Base-by-base conservation (phyloP, 805 yeast species). In the Yarrowia sp. region DNA sequence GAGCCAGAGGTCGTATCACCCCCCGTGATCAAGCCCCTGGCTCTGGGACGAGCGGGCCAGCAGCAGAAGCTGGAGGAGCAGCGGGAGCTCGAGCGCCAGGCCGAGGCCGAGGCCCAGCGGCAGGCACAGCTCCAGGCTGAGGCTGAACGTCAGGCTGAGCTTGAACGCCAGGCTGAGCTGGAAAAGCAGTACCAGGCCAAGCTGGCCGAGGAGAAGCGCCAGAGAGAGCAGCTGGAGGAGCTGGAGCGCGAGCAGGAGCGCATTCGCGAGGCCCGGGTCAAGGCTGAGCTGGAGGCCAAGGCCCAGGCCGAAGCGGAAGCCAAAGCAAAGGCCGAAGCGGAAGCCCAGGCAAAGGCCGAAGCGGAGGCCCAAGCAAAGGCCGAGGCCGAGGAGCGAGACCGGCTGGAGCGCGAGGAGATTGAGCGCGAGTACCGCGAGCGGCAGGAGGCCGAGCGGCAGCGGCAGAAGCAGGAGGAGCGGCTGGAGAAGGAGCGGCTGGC, bases 161-260 rank as follows among this genome's bases (percentile, higher is more conserved):
- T 70, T 33, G 70, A 70, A 58, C 68, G 70, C n/a, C 42, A 12
- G 34, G 38, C 30, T 2, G 38, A 30, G 34, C 13, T 6, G 9
- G 67, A 30, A 19, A 8, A 24, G 9, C 33, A 53, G 34, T 53
- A 24, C 38, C 33, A 20, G 53, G 53, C 53, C 38, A 47, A 47
- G 60, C 44, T 38, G 5, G 44, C 34, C 7, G 60, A 53, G 39
- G 61, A 66, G 65, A 44, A 36, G 33, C 52, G 30, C 9, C 30
- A 24, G 30, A 4, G 30, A 24, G 30, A 24, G 30, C 30, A 24
- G 30, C 30, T 24, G 38, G 38, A 36, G 38, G 38, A 36, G 38
- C 38, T 36, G 38, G 34, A 43, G 39, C 30, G 73, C 8, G 70
- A 72, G 68, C 55, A 71, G 38, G 70, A 70, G 63, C 68, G 70